Evolutionary conservation across 2,329 filamentous ascomycete genomes (phyloP).

Genomic region (Colletotrichum sublineola): DNA sequence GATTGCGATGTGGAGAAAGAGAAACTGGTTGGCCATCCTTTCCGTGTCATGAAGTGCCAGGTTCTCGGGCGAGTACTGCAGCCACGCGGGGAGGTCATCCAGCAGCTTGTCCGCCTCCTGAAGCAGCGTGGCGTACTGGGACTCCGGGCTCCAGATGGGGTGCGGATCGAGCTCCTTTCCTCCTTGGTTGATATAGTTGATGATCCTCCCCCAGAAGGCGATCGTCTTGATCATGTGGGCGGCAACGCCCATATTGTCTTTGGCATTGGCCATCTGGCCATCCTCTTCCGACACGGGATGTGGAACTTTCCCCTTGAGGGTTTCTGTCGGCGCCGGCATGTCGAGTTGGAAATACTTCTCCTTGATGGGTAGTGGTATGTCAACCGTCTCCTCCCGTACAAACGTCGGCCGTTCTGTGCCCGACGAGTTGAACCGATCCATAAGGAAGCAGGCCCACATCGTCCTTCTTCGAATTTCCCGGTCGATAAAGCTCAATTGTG

Average conservation of each 20-base stretch:
- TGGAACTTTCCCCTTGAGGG: constrained; percentile 78
- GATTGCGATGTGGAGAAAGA: constrained; percentile 90
- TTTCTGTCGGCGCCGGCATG: constrained; percentile 89
- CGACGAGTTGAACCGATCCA: constrained; percentile 98
- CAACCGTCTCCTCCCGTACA: constrained; percentile 88
- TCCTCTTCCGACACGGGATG: constrained; percentile 73
- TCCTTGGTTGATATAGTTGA: constrained; percentile 91
- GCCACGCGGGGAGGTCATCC: constrained; percentile 73
- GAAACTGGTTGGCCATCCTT: constrained; percentile 88
- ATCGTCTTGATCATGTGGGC: constrained; percentile 90
- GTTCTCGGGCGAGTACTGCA: constrained; percentile 86
- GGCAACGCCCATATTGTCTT: constrained; percentile 92
- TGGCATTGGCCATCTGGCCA: constrained; percentile 74
- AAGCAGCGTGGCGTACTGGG: constrained; percentile 78
- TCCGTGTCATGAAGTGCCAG: constrained; percentile 87
- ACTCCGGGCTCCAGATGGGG: constrained; percentile 87
- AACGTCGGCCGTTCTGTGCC: constrained; percentile 94
- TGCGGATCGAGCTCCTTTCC: constrained; percentile 83
- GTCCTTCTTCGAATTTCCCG: constrained; percentile 91
- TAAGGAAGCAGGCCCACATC: constrained; percentile 98
- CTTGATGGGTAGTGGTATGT: constrained; percentile 90
- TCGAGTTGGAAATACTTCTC: constrained; percentile 93
- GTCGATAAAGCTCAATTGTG: constrained; percentile 87
- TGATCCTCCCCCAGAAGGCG: constrained; percentile 89
- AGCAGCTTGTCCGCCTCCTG: constrained; percentile 79